Evolutionary conservation across 2,329 filamentous ascomycete genomes (phyloP).

Genomic region (Trichophyton equinum): DNA sequence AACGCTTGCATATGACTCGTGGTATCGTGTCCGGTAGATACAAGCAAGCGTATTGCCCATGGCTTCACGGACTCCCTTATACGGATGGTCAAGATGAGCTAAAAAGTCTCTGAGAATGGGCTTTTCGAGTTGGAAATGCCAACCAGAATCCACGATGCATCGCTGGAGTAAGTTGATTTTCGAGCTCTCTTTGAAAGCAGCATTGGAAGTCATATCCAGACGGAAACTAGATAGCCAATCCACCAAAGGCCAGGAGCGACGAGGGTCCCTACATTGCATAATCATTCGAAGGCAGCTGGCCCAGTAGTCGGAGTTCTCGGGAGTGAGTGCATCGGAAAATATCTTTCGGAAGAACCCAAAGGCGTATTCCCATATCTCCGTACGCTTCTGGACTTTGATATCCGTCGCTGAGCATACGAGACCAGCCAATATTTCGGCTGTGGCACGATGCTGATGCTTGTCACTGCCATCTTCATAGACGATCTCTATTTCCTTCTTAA

Average conservation of each 20-base stretch:
- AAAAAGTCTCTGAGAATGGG: constrained; percentile 85
- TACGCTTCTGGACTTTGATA: constrained; percentile 58
- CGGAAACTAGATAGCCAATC: constrained; percentile 73
- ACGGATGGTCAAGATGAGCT: constrained; percentile 85
- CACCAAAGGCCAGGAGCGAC: constrained; percentile 73
- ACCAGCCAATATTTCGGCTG: constrained; percentile 82
- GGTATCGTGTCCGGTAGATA: constrained; percentile 82
- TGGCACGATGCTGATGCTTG: constrained; percentile 94
- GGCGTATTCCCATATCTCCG: constrained; percentile 74
- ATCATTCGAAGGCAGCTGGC: constrained; percentile 83
- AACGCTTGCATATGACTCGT: constrained; percentile 83
- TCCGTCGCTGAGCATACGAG: constrained; percentile 71
- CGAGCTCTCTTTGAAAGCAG: constrained; percentile 96
- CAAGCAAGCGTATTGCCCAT: constrained; percentile 81
- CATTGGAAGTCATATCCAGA: constrained; percentile 87
- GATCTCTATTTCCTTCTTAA: constrained; percentile 63
- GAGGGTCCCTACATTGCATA: constrained; percentile 77
- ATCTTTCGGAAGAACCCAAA: constrained; percentile 78
- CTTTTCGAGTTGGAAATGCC: constrained; percentile 88
- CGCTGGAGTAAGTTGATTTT: constrained; percentile 88
- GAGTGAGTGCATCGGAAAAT: constrained; percentile 82
- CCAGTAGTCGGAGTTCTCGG: constrained; percentile 92
- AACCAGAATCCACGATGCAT: constrained; percentile 73
- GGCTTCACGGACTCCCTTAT: constrained; percentile 90
- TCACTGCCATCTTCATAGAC: constrained; percentile 89